A percentile compares a stretch with the other conserved stretches of the same genome.
These are phyloP conservation scores for Tuber calosporum DNA, from an alignment of 495 filamentous ascomycete genomes.

Conservation along the genomic window DNA sequence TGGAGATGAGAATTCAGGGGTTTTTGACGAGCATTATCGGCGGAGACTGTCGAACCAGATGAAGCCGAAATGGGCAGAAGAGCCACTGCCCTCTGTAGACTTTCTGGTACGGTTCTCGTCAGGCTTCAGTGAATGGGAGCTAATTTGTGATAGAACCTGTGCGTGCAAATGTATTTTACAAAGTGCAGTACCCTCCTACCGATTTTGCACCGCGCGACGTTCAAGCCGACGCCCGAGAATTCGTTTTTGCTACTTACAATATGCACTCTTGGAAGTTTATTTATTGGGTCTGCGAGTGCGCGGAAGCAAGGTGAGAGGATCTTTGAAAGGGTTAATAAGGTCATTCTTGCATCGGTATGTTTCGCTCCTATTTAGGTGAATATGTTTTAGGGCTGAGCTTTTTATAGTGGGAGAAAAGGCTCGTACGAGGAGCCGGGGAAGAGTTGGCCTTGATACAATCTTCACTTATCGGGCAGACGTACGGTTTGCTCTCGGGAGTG, in stretches of 20 bases:
- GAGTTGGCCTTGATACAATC: slow-evolving; percentile 26
- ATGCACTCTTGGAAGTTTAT: background rate
- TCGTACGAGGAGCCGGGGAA: slow-evolving; percentile 7
- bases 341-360: background rate
- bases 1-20: background rate
- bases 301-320: background rate
- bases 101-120: background rate
- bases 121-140: background rate
- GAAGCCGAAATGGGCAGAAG: background rate
- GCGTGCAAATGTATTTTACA: slow-evolving; percentile 5
- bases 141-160: slow-evolving; percentile 1
- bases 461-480: slow-evolving; percentile 29
- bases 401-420: slow-evolving; percentile 7
- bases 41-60: background rate
- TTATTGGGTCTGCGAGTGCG: background rate
- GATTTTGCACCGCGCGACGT: background rate
- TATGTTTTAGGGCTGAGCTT: background rate
- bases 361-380: background rate
- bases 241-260: background rate
- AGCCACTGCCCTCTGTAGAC: background rate
- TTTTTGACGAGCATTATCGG: background rate
- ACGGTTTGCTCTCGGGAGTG: slow-evolving; percentile 32
- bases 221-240: background rate
- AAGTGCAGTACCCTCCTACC: background rate
- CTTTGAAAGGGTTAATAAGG: background rate